phyloP scores from a whole-genome alignment of 345 rosid genomes.

The Lepidium aucheri region DNA sequence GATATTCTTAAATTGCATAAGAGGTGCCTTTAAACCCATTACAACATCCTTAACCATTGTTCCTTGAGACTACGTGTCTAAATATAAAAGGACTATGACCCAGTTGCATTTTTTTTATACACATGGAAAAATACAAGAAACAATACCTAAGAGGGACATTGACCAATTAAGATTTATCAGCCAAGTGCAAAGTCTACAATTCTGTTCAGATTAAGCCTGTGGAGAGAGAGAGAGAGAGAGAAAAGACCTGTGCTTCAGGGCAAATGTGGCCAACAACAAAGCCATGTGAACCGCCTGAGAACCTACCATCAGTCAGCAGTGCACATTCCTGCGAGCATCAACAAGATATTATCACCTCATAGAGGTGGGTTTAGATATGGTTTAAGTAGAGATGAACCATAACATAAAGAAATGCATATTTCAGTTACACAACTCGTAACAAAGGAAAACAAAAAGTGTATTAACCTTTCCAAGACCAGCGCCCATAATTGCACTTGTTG shows the following conservation, averaged over 20 bases:
- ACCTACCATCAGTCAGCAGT: slow-evolving; percentile 88
- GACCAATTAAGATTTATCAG: not conserved
- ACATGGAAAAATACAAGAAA: not conserved
- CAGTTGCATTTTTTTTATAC: not conserved
- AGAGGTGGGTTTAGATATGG: not conserved
- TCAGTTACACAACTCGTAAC: not conserved
- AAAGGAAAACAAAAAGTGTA: not conserved
- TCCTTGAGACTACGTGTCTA: not conserved
- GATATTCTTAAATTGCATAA: not conserved
- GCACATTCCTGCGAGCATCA: slow-evolving; percentile 71
- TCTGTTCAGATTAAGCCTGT: not conserved
- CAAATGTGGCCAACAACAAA: slow-evolving; percentile 96
- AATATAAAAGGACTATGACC: not conserved
- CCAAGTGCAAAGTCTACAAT: not conserved
- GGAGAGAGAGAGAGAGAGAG: not conserved
- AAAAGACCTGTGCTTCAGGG: slow-evolving; percentile 93
- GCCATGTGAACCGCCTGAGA: slow-evolving; percentile 98
- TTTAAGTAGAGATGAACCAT: not conserved
- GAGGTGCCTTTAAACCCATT: not conserved
- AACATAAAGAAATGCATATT: not conserved
- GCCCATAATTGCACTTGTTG: slow-evolving; percentile 99
- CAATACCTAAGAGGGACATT: not conserved
- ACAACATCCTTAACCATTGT: not conserved
- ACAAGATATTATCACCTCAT: not conserved
- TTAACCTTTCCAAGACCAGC: slow-evolving; percentile 98